A percentile compares a stretch with the other conserved stretches of the same genome.
Conservation (phyloP, 169 alveolate genomes). For the Babesia caballi region DNA sequence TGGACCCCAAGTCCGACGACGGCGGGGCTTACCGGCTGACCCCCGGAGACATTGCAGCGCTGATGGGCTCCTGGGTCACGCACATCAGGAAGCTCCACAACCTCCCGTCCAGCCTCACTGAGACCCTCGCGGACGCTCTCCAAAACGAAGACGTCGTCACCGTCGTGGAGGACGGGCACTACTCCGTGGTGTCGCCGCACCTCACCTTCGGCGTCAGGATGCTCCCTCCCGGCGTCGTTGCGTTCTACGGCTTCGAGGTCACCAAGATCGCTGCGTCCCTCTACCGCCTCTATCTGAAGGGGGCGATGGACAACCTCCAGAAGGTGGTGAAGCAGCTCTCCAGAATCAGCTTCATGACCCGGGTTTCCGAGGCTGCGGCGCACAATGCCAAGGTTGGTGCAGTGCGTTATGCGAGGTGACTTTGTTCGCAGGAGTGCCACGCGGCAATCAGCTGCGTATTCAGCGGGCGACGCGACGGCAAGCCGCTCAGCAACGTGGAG, state of each 20-base stretch:
- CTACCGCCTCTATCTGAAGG: conserved; percentile 11
- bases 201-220: conserved; percentile 7
- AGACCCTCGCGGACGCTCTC: neutral
- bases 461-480: neutral
- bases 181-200: neutral
- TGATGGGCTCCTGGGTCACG: conserved; percentile 52
- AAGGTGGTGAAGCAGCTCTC: conserved; percentile 14
- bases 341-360: conserved; percentile 4
- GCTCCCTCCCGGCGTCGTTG: conserved; percentile 13
- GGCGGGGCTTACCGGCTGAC: neutral
- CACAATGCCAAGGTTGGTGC: neutral
- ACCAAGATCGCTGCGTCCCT: conserved; percentile 16
- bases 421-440: neutral
- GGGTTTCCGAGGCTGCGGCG: neutral
- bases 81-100: conserved; percentile 27
- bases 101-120: conserved; percentile 31
- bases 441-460: neutral
- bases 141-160: neutral
- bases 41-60: conserved; percentile 4
- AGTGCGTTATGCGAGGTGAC: neutral
- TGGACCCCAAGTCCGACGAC: neutral
- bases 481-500: neutral
- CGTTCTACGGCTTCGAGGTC: conserved; percentile 55
- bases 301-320: conserved; percentile 26
- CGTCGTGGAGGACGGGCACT: conserved; percentile 11